Evolutionary conservation across 2,329 filamentous ascomycete genomes (phyloP).

Genomic region (Triangularia verruculosa): DNA sequence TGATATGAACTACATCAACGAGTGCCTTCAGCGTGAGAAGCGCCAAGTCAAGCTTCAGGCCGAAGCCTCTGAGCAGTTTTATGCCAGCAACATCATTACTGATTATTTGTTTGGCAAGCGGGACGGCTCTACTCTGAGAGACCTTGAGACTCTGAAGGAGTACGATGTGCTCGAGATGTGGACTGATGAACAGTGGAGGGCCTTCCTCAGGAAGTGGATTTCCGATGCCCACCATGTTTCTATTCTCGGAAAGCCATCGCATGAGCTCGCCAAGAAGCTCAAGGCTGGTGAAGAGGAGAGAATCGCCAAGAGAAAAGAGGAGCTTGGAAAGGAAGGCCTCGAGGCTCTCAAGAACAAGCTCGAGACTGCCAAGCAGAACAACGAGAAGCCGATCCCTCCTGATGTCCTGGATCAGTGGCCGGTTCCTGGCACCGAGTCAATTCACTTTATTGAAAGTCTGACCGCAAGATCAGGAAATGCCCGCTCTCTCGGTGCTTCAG

Average conservation of each 20-base stretch:
- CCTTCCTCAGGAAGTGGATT: slow-evolving; percentile 80
- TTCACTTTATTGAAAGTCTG: slow-evolving; percentile 87
- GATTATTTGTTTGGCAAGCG: slow-evolving; percentile 88
- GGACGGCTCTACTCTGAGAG: slow-evolving; percentile 71
- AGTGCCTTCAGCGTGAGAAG: slow-evolving; percentile 79
- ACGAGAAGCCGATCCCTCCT: slow-evolving; percentile 80
- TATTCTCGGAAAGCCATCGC: slow-evolving; percentile 82
- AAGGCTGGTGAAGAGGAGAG: slow-evolving; percentile 79
- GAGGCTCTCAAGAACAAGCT: slow-evolving; percentile 71
- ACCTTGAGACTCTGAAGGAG: slow-evolving; percentile 54
- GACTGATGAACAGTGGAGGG: slow-evolving; percentile 80
- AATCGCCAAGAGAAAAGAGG: slow-evolving; percentile 72
- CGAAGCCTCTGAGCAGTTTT: slow-evolving; percentile 77
- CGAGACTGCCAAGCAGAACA: slow-evolving; percentile 80
- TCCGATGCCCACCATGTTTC: slow-evolving; percentile 82
- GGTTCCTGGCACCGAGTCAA: slow-evolving; percentile 83
- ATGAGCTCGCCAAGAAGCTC: slow-evolving; percentile 72
- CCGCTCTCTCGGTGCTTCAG: slow-evolving; percentile 61
- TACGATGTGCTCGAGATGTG: slow-evolving; percentile 72
- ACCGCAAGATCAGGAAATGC: slow-evolving; percentile 82
- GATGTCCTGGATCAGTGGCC: slow-evolving; percentile 77
- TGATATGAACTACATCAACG: slow-evolving; percentile 85
- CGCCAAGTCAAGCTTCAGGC: slow-evolving; percentile 80
- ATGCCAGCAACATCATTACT: slow-evolving; percentile 80
- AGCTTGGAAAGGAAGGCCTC: slow-evolving; percentile 78